Evolutionary conservation across 2,329 filamentous ascomycete genomes (phyloP).

Genomic region (Allantophomopsis lycopodina): DNA sequence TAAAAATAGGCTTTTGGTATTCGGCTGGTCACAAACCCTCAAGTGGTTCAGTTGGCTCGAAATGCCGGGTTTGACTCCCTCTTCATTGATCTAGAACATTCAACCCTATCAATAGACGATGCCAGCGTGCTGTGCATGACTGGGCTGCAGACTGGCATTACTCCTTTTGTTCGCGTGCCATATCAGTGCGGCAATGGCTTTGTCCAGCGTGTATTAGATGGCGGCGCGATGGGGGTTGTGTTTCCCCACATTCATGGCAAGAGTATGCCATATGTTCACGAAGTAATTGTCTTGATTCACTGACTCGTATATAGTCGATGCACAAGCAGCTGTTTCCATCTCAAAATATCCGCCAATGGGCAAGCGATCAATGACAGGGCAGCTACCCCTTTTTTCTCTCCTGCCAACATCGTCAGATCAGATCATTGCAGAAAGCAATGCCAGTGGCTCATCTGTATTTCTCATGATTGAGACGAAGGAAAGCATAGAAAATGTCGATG

Average conservation of each 20-base stretch:
- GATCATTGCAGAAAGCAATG: conserved; percentile 21
- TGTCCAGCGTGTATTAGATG: conserved; percentile 24
- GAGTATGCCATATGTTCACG: conserved; percentile 22
- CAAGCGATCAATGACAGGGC: conserved; percentile 22
- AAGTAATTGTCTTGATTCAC: too few species aligned
- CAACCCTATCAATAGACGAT: conserved; percentile 21
- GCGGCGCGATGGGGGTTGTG: conserved; percentile 25
- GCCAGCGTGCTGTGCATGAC: conserved; percentile 24
- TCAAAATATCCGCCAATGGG: conserved; percentile 22
- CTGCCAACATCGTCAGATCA: conserved; percentile 19
- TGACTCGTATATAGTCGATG: too few species aligned
- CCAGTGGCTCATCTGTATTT: conserved; percentile 23
- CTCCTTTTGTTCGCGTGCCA: conserved; percentile 26
- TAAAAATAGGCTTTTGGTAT: too few species aligned
- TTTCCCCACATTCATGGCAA: conserved; percentile 24
- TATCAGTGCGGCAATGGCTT: conserved; percentile 24
- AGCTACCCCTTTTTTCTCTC: conserved; percentile 19
- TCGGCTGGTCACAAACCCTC: too few species aligned
- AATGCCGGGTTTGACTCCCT: conserved; percentile 26
- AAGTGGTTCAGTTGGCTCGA: too few species aligned
- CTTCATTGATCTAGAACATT: conserved; percentile 31
- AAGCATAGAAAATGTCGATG: conserved; percentile 24
- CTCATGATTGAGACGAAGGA: conserved; percentile 27
- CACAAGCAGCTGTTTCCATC: conserved; percentile 22
- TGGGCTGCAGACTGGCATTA: conserved; percentile 22